Evolutionary conservation across 2,329 filamentous ascomycete species (phyloP).

Genomic region (Phialemoniopsis sp.): DNA sequence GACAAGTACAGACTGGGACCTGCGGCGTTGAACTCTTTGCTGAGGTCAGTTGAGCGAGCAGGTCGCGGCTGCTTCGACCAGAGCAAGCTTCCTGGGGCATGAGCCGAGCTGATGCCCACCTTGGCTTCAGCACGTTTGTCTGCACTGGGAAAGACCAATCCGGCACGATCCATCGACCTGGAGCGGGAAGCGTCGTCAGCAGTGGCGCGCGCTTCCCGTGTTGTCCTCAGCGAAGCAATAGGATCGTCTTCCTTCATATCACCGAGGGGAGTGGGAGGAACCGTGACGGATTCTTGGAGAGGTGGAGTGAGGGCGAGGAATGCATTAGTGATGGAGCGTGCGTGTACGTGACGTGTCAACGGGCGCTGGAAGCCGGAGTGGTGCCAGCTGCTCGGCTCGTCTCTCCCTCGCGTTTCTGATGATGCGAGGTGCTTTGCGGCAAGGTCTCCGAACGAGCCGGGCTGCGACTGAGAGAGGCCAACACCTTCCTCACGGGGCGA

Average conservation of each 20-base stretch:
- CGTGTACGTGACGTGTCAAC: slow-evolving; percentile 34
- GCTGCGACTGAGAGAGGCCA: not conserved
- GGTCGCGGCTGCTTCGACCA: not conserved
- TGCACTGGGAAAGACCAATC: slow-evolving; percentile 45
- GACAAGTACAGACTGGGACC: slow-evolving; percentile 29
- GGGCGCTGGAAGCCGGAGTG: slow-evolving; percentile 21
- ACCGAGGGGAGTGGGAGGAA: slow-evolving; percentile 30
- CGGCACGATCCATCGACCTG: slow-evolving; percentile 59
- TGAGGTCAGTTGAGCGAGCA: slow-evolving; percentile 9
- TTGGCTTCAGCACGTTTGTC: slow-evolving; percentile 64
- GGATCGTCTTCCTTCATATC: slow-evolving; percentile 28
- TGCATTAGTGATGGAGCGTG: slow-evolving; percentile 38
- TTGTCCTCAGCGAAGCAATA: slow-evolving; percentile 38
- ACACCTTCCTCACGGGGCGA: slow-evolving; percentile 20
- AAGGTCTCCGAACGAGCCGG: no score
- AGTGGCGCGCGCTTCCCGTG: slow-evolving; percentile 29
- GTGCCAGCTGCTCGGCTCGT: slow-evolving; percentile 22
- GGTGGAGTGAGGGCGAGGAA: slow-evolving; percentile 35
- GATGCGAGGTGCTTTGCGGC: slow-evolving; percentile 25
- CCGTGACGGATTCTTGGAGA: slow-evolving; percentile 24
- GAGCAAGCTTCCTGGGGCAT: slow-evolving; percentile 53
- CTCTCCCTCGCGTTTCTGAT: slow-evolving; percentile 12
- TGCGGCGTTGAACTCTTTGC: slow-evolving; percentile 7
- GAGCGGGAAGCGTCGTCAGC: slow-evolving; percentile 49
- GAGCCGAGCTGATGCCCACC: slow-evolving; percentile 57